A percentile compares a stretch with the other conserved stretches of the same genome.
Evolutionary conservation across 768 basidiomycete genomes (phyloP).

Genomic region (Trametes gibbosa): DNA sequence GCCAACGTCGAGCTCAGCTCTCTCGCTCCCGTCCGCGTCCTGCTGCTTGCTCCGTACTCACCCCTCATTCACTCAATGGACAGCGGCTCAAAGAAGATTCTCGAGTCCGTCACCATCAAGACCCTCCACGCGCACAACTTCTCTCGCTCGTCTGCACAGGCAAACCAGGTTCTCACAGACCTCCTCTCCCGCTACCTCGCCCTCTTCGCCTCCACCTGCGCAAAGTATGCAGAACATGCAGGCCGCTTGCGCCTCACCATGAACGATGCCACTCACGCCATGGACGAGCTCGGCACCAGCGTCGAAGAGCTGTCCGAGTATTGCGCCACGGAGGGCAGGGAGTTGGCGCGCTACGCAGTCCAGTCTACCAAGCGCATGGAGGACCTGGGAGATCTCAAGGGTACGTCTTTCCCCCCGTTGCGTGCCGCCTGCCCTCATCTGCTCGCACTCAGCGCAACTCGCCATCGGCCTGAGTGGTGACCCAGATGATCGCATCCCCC

Average conservation of each 20-base stretch:
- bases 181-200: conserved; percentile 72
- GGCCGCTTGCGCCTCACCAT: conserved; percentile 59
- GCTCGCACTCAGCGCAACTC: conserved; percentile 49
- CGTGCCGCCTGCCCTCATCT: conserved; percentile 28
- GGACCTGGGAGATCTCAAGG: conserved; percentile 70
- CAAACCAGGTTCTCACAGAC: conserved; percentile 68
- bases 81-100: conserved; percentile 51
- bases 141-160: conserved; percentile 71
- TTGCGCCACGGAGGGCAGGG: conserved; percentile 60
- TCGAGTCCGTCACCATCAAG: conserved; percentile 65
- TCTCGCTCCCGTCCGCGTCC: neutral
- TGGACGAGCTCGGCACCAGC: conserved; percentile 74
- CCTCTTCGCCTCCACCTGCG: conserved; percentile 63
- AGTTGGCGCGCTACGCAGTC: conserved; percentile 64
- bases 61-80: conserved; percentile 42
- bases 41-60: neutral
- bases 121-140: conserved; percentile 79
- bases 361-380: conserved; percentile 65
- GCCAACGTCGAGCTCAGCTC: neutral
- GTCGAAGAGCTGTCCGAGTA: conserved; percentile 71
- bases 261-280: conserved; percentile 59
- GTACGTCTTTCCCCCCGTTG: conserved; percentile 36
- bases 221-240: conserved; percentile 71
- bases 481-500: conserved; percentile 51
- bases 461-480: conserved; percentile 55